Base-by-base conservation (phyloP, 2,329 filamentous ascomycete species). In the Biscogniauxia marginata region DNA sequence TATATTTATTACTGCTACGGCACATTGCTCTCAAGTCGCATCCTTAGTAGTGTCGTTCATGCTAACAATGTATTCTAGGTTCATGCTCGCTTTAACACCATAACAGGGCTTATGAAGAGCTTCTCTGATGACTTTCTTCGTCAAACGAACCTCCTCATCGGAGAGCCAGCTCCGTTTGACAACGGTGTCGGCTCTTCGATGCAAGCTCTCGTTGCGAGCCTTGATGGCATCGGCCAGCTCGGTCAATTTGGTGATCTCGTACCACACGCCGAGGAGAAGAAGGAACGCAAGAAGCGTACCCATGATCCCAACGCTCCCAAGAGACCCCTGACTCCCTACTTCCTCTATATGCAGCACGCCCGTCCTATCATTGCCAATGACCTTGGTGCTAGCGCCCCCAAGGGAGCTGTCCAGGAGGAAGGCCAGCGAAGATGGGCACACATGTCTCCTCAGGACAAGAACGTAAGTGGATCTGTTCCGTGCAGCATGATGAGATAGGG, bases 261-360 rank as follows among this genome's bases (percentile, higher is more conserved):
- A 11, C 79, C 81, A 21, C 76, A 75, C 1, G 82, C 78, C 8
- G 83, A 86, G 68, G 85, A 86, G 73, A 89, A 91, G 83, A 92
- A 92, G 82, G 92, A 95, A 82, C 88, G 90, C 74, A 93, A 95
- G 83, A 93, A 93, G 81, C 85, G 87, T 59, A 86, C 86, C 45
- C 87, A 90, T 69, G 93, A 98, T 73, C 93, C 93, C 65, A 96
- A 96, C 73, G 93, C 93, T 6, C 93, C 93, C 58, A 98, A 97
- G 84, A 87, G 93, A 50, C 93, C 93, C 7, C 75, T 97, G 70
- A 98, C 93, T 5, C 92, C 93, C 2, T 97, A 96, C 79, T 96
- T 98, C 80, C 79, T 97, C 59, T 98, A 92, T 79, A 91, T 96
- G 81, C 89, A 96, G 73, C 88, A 89, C 62, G 91, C 91, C 62